These are phyloP conservation scores for Hypocrella siamensis DNA, from an alignment of 2,329 filamentous ascomycete genomes.

Conservation along the genomic window DNA sequence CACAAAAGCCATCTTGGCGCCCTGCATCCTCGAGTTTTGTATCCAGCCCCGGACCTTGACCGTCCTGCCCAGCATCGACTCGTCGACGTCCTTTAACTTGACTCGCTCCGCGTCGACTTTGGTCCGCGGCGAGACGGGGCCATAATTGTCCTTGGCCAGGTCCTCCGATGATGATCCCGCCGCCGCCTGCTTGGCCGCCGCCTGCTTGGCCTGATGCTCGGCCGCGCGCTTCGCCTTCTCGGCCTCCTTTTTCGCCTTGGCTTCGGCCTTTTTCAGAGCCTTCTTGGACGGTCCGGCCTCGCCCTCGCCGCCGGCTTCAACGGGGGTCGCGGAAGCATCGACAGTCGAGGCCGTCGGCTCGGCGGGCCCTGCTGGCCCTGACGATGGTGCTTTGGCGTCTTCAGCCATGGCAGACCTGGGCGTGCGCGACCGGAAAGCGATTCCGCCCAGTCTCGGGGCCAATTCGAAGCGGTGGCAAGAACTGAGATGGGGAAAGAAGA, in stretches of 20 bases:
- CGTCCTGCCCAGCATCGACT: constrained; percentile 50
- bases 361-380: too few species aligned
- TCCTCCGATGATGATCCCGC: constrained; percentile 53
- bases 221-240: constrained; percentile 58
- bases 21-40: constrained; percentile 6
- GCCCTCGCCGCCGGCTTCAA: not conserved
- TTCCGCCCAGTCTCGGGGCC: too few species aligned
- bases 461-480: too few species aligned
- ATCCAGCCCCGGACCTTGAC: constrained; percentile 60
- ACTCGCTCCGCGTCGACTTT: constrained; percentile 33
- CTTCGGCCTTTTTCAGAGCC: constrained; percentile 69
- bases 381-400: too few species aligned
- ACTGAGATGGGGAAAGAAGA: too few species aligned
- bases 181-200: constrained; percentile 49
- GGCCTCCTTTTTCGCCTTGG: constrained; percentile 79
- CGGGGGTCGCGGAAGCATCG: too few species aligned
- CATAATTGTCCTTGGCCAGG: constrained; percentile 64
- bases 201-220: constrained; percentile 59
- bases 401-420: too few species aligned
- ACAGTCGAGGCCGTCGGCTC: too few species aligned
- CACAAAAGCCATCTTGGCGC: constrained; percentile 70
- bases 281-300: constrained; percentile 31
- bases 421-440: too few species aligned
- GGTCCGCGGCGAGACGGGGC: constrained; percentile 20
- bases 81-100: constrained; percentile 46